Conservation (phyloP, 805 yeast species). For the Saccharomycopsis guyanensis region DNA sequence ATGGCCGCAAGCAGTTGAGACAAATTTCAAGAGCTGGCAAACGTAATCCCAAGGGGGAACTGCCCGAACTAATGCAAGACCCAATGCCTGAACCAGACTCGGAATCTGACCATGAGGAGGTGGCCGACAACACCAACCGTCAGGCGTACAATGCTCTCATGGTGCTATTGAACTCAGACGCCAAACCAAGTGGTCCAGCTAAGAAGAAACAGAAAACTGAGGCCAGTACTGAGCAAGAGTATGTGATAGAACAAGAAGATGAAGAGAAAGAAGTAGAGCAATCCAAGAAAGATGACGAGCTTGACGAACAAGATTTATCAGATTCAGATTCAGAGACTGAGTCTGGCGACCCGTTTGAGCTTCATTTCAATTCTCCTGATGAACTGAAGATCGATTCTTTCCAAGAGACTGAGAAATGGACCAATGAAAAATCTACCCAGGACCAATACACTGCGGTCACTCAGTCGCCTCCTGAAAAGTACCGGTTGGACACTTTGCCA, state of each 20-base stretch:
- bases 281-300: constrained; percentile 27
- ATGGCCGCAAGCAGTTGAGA: constrained; percentile 58
- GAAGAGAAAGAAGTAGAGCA: constrained; percentile 25
- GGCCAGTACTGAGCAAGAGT: constrained; percentile 24
- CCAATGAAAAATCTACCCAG: constrained; percentile 22
- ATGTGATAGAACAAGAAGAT: constrained; percentile 18
- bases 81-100: constrained; percentile 22
- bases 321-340: constrained; percentile 34
- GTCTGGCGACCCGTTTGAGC: constrained; percentile 62
- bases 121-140: constrained; percentile 23
- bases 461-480: constrained; percentile 30
- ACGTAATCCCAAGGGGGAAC: constrained; percentile 27
- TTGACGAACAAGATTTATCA: constrained; percentile 29
- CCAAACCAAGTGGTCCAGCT: constrained; percentile 25
- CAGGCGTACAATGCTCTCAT: constrained; percentile 61
- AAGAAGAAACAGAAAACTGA: constrained; percentile 18
- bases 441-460: constrained; percentile 29
- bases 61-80: constrained; percentile 22
- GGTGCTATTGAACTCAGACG: constrained; percentile 47
- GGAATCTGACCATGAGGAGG: constrained; percentile 12
- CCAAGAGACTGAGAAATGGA: constrained; percentile 27
- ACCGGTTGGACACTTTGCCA: constrained; percentile 1
- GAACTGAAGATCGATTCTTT: constrained; percentile 10
- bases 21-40: constrained; percentile 48
- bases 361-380: constrained; percentile 54